Percentiles rank a stretch among this genome's conserved stretches.
Conservation (phyloP, 192 early-diverging fungal genomes). For the Linnemannia exigua region DNA sequence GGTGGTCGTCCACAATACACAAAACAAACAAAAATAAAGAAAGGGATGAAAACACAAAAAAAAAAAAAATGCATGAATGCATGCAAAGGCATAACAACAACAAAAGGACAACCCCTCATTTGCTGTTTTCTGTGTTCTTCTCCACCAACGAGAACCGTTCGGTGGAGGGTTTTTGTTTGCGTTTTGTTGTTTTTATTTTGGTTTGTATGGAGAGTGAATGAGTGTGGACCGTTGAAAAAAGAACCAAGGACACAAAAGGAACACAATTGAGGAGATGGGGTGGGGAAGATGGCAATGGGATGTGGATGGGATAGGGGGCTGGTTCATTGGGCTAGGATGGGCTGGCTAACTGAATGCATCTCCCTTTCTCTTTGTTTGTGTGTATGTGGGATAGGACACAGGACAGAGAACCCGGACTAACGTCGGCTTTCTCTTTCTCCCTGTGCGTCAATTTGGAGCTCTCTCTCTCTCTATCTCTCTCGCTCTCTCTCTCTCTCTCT, state of each 20-base stretch:
- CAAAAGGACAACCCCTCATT: background rate
- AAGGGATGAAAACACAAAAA: background rate
- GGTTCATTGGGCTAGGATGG: background rate
- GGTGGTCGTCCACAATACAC: background rate
- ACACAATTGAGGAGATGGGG: background rate
- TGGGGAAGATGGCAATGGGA: background rate
- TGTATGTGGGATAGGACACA: background rate
- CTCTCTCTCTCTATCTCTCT: background rate
- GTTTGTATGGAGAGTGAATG: background rate
- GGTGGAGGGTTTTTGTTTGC: background rate
- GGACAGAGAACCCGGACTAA: background rate
- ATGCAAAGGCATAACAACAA: background rate
- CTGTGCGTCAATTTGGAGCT: background rate
- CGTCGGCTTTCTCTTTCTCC: background rate
- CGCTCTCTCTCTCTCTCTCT: background rate
- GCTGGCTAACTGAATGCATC: background rate
- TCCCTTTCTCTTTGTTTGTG: background rate
- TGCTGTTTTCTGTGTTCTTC: background rate
- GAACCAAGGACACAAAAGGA: background rate
- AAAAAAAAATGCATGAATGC: slow-evolving; percentile 9
- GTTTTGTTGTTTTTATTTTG: too few species aligned
- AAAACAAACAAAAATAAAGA: background rate
- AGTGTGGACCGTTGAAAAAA: background rate
- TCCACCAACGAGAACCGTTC: background rate
- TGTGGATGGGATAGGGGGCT: background rate